Percentiles rank a stretch among this genome's conserved stretches.
Evolutionary conservation across 331 rosid species (phyloP).

Genomic region (Quercus lobata): DNA sequence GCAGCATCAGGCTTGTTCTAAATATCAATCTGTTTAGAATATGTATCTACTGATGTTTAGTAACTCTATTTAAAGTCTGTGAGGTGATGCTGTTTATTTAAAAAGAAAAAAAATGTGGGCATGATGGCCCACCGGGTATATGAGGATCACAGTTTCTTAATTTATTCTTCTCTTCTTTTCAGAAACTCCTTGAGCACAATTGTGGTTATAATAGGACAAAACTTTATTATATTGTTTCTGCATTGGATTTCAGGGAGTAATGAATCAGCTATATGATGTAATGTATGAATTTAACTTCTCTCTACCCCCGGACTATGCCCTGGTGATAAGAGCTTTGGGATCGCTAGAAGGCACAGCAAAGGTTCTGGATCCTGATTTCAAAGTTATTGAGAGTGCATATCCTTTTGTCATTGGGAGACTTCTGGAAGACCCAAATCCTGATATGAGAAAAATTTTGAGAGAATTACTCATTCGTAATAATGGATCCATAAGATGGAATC

Average conservation of each 20-base stretch:
- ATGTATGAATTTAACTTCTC: slow-evolving; percentile 90
- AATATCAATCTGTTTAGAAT: not conserved
- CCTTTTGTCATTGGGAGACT: slow-evolving; percentile 95
- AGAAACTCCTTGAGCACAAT: slow-evolving; percentile 11
- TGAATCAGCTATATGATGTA: slow-evolving; percentile 74
- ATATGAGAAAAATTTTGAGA: slow-evolving; percentile 95
- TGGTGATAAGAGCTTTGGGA: slow-evolving; percentile 91
- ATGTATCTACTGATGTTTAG: not conserved
- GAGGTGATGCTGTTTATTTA: too few species aligned
- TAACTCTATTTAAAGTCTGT: too few species aligned
- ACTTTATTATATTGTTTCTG: slow-evolving; percentile 14
- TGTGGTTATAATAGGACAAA: slow-evolving; percentile 1
- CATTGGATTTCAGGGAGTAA: slow-evolving; percentile 77
- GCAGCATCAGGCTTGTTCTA: not conserved
- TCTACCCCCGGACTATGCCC: slow-evolving; percentile 99
- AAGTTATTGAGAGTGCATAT: slow-evolving; percentile 90
- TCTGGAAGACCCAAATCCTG: slow-evolving; percentile 89
- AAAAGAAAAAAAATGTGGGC: not conserved
- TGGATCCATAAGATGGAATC: slow-evolving; percentile 95
- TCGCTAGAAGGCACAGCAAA: slow-evolving; percentile 98
- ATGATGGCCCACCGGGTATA: not conserved
- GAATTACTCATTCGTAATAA: slow-evolving; percentile 78
- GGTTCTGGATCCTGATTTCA: slow-evolving; percentile 84
- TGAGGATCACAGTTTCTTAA: not conserved
- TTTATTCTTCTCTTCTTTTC: not conserved